A percentile compares a stretch with the other conserved stretches of the same genome.
These are phyloP conservation scores for Terfezia boudieri DNA, from an alignment of 495 filamentous ascomycete genomes.

Conservation along the genomic window DNA sequence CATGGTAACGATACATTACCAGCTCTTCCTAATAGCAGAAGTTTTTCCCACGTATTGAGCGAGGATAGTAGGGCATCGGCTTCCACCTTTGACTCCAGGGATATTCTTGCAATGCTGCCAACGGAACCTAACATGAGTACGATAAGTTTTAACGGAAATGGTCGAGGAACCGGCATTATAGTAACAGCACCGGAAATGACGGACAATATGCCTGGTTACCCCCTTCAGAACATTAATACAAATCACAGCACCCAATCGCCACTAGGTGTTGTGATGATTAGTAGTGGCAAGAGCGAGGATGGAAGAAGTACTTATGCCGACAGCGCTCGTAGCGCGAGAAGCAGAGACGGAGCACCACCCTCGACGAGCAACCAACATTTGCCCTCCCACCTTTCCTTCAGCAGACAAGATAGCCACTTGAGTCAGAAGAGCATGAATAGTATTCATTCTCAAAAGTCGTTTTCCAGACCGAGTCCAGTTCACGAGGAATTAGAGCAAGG, in stretches of 20 bases:
- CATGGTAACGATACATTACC: neutral
- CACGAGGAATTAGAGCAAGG: neutral
- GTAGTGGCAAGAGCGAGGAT: neutral
- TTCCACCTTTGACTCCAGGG: neutral
- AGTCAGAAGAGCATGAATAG: neutral
- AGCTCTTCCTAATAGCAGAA: neutral
- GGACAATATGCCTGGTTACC: neutral
- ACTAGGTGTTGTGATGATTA: neutral
- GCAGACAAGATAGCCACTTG: neutral
- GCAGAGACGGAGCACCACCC: neutral
- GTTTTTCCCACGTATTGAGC: neutral
- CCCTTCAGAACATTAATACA: neutral
- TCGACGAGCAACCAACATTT: neutral
- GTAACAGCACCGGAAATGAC: neutral
- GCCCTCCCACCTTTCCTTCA: neutral
- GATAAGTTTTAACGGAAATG: neutral
- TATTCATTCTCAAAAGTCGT: neutral
- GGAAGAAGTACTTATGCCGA: neutral
- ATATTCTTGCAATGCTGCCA: neutral
- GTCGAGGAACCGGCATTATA: neutral
- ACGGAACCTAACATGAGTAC: neutral
- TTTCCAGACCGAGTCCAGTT: neutral
- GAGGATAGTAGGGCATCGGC: neutral
- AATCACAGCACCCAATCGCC: neutral
- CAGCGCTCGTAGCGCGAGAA: neutral